Base-by-base conservation (phyloP, 108 stramenopile genomes). In the Cyclotella cryptica region DNA sequence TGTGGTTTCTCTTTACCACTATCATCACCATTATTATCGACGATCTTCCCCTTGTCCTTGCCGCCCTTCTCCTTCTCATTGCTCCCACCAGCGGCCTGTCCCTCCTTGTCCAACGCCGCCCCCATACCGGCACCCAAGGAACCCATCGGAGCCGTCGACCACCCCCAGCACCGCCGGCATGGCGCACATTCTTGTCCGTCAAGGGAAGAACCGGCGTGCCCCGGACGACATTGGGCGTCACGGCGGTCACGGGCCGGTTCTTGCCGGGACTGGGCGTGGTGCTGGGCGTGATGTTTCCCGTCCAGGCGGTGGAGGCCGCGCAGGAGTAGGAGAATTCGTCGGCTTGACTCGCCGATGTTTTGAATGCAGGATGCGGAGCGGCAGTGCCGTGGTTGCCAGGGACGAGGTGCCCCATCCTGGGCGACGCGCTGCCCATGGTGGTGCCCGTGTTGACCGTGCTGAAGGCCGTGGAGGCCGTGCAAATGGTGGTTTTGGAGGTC, bases 301-400 rank as follows among this genome's bases (percentile, higher is more conserved):
- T 62, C 61, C 61, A 62, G 30, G 29, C 17, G 3, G 22, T 62
- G 14, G 61, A 62, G 11, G 61, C 35, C 3, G 61, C 61, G 19
- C 61, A 62, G 26, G n/a, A 19, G 12, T 62, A 62, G 39, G 22
- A 26, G 61, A 62, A 42, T 62, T 62, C 61, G 35, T 62, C 61
- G 8, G 28, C 29, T 3, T 42, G 13, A 62, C 17, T 40, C 2
- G 61, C 39, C 41, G 61, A 10, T 17, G 15, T n/a, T 41, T 41
- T 41, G 17, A 41, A 42, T 62, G 35, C 3, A 17, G 4, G 49
- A 6, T 51, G 35, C 19, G 49, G 3, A 18, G 49, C 3, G 49
- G 3, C 8, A 3, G 5, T 19, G 19, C 19, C 3, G 19, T 51
- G 3, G 49, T 51, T 51, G 49, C 5, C 8, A 8, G 3, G n/a